Conservation (phyloP, 2,329 filamentous ascomycete species). For the Sporothrix globosa region DNA sequence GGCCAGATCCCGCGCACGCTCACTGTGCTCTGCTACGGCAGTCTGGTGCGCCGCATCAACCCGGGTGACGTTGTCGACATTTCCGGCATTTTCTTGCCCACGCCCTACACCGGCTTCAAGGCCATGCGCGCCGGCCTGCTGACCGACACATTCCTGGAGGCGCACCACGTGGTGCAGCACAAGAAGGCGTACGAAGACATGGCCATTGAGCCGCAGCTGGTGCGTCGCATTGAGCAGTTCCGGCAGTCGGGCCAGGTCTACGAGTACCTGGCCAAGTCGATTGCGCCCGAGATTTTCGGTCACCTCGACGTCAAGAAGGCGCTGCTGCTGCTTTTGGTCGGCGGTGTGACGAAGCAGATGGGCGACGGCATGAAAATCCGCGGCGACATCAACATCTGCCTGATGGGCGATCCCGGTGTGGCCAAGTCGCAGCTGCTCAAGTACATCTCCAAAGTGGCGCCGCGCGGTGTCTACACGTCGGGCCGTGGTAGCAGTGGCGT, state of each 20-base stretch:
- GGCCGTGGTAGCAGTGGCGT: constrained; percentile 81
- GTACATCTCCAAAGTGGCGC: constrained; percentile 97
- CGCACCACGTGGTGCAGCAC: constrained; percentile 90
- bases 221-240: constrained; percentile 83
- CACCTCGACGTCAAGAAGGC: constrained; percentile 98
- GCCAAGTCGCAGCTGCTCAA: constrained; percentile 98
- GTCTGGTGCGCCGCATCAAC: constrained; percentile 81
- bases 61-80: constrained; percentile 94
- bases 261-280: constrained; percentile 92
- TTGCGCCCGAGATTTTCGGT: constrained; percentile 95
- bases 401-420: constrained; percentile 99
- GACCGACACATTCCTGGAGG: constrained; percentile 95
- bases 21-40: constrained; percentile 87
- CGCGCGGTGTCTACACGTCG: constrained; percentile 84
- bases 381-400: constrained; percentile 96
- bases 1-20: constrained; percentile 93
- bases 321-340: constrained; percentile 89
- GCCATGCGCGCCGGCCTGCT: constrained; percentile 94
- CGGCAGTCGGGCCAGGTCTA: constrained; percentile 88
- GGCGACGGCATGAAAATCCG: constrained; percentile 98
- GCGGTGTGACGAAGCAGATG: constrained; percentile 94
- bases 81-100: constrained; percentile 93
- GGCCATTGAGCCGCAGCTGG: constrained; percentile 75
- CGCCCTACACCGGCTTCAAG: constrained; percentile 98
- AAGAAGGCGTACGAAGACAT: constrained; percentile 98